Evolutionary conservation across 2,329 filamentous ascomycete species (phyloP).

Genomic region (Waltergamsia citrina): DNA sequence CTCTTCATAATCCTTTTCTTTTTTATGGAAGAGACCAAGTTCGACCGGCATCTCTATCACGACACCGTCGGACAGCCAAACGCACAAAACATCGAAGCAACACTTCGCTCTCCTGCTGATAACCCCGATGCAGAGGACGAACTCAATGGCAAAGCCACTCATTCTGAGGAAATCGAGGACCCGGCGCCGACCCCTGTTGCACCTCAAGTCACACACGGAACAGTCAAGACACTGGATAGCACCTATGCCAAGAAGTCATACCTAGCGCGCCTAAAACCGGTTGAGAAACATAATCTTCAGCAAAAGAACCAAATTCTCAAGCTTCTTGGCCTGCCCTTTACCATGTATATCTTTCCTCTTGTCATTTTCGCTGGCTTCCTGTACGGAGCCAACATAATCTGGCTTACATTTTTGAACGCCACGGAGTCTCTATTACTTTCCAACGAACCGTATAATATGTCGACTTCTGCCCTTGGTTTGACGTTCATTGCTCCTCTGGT

Average conservation of each 20-base stretch:
- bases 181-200: too few relatives aligned
- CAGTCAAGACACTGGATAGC: too few relatives aligned
- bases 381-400: slow-evolving; percentile 28
- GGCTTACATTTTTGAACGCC: not conserved
- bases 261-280: too few relatives aligned
- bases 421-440: slow-evolving; percentile 18
- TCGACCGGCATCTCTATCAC: slow-evolving; percentile 21
- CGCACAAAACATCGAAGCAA: not conserved
- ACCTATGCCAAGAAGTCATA: too few relatives aligned
- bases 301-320: not conserved
- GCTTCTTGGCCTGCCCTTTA: slow-evolving; percentile 25
- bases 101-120: not conserved
- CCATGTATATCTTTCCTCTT: slow-evolving; percentile 30
- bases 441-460: slow-evolving; percentile 17
- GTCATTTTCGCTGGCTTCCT: slow-evolving; percentile 31
- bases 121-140: too few relatives aligned
- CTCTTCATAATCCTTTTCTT: slow-evolving; percentile 34
- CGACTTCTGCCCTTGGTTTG: too few relatives aligned
- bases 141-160: too few relatives aligned
- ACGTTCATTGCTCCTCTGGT: too few relatives aligned
- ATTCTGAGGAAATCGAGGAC: too few relatives aligned
- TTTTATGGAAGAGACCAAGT: slow-evolving; percentile 52
- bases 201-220: too few relatives aligned
- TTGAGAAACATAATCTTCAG: too few relatives aligned
- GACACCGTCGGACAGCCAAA: not conserved